Percentiles rank a stretch among this genome's conserved stretches.
These are phyloP conservation scores for Botrytis paeoniae DNA, from an alignment of 2,329 filamentous ascomycete species.

Conservation along the genomic window DNA sequence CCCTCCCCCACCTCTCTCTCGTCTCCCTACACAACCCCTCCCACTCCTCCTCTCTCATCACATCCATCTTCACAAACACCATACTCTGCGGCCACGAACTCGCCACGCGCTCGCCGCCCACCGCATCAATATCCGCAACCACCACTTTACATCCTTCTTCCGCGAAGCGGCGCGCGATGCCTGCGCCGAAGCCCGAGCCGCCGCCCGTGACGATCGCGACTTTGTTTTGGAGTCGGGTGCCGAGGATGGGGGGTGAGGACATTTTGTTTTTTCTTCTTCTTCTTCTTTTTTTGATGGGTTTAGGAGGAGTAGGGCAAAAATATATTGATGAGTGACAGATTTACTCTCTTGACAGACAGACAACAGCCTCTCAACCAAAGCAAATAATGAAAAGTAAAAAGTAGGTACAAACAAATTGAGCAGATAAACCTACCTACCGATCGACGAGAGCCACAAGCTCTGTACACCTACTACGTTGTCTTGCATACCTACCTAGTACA, in stretches of 20 bases:
- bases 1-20: constrained; percentile 46
- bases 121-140: constrained; percentile 58
- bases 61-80: constrained; percentile 47
- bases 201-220: constrained; percentile 59
- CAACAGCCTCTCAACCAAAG: neutral
- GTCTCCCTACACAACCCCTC: constrained; percentile 46
- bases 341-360: neutral
- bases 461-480: neutral
- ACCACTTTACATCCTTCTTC: constrained; percentile 59
- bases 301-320: neutral
- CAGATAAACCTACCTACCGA: neutral
- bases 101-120: constrained; percentile 49
- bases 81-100: constrained; percentile 34
- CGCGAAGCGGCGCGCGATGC: constrained; percentile 57
- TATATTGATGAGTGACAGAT: neutral
- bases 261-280: constrained; percentile 13
- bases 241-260: constrained; percentile 27
- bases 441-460: neutral
- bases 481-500: neutral
- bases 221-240: constrained; percentile 47
- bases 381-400: neutral
- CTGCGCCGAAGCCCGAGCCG: constrained; percentile 62
- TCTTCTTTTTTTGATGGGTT: neutral
- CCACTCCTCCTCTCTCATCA: constrained; percentile 54
- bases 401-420: too few relatives aligned